Evolutionary conservation across 192 early-diverging fungal species (phyloP), one percentile per base, ranked within the genome.

Genomic region (Linnemannia hyalina): DNA sequence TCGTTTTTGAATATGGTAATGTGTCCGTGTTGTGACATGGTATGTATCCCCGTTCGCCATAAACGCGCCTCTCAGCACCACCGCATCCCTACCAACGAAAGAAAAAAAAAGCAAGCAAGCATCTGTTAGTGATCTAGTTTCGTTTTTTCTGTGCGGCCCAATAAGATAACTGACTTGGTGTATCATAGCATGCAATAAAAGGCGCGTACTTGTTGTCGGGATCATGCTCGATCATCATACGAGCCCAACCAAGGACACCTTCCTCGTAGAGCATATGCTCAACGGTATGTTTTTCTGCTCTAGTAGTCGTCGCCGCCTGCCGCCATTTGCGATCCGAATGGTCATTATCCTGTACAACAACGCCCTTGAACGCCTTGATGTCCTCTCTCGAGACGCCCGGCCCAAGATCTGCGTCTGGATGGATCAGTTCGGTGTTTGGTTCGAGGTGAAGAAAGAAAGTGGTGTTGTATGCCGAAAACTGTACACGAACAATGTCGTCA

Each of bases 341-440:
- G 7, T 73, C 10, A 16, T 52, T 69, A 35, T 85, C 74, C 69
- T 85, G 88, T 29, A 93, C 90, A 44, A 86, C 84, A 6, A 68
- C 93, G 89, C 42, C 91, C 89, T 83, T 94, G 93, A 65, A 96
- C 69, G 78, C 90, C 72, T 71, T 85, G 80, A 73, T 90, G 80
- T 78, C 92, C 83, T 78, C 90, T 84, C 18, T 88, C 75, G 23
- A 83, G n/a, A 79, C 72, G 23, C 76, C 77, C 22, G 54, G 65
- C 13, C 77, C 74, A 29, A 73, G 77, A 22, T 78, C 89, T 4
- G 93, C 93, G 5, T 93, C 81, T 1, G 94, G 92, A 80, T 96
- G 94, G 68, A 96, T 81, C 52, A 96, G 76, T 79, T 95, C 94
- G 22, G 86, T 71, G 83, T 96, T 96, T 38, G 94, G 94, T 78